Evolutionary conservation across 805 yeast genomes (phyloP), one percentile per base, ranked within the genome.

Genomic region (Debaryomyces prosopidis): DNA sequence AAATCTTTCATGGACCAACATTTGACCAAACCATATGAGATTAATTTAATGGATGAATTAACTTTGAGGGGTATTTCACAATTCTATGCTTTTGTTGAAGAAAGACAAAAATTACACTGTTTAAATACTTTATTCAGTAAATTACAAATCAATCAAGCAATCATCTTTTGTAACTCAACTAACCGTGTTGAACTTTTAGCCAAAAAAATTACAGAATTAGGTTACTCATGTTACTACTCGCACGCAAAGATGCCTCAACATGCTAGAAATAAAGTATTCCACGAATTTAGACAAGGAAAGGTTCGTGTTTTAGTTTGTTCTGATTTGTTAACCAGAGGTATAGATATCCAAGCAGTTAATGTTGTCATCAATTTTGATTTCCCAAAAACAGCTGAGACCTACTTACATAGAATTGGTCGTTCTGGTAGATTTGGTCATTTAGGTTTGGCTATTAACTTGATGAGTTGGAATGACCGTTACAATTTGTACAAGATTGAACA

Each of bases 401-500:
- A 94, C 66, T 79, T 94, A 58, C 99, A 94, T 74, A 87, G 98
- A 79, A 94, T 92, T 58, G 98, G 98, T 79, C 89, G 99, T 77
- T 90, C 97, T 6, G 98, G 99, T 56, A 88, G 99, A 77, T 94
- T 89, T 62, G 99, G 99, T 54, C 99, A 94, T 67, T 82, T 91
- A 63, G 99, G 99, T 77, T 79, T 94, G 64, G 99, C 99, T 27
- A 90, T 94, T 62, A 94, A 94, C 72, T 80, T 94, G 59, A 89
- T 94, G 74, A 89, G 91, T 67, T 92, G 97, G 97, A 84, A 90
- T 60, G 99, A 94, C 66, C 82, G 98, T 64, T 90, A 87, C 71
- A 89, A 87, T 62, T 77, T 94, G 60, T 92, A 90, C 71, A 89
- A 88, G 68, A 91, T 94, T 58, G 99, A 94, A 69, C 96, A 92